Conservation (phyloP, 2,329 filamentous ascomycete species). For the Microascus cirrosus region DNA sequence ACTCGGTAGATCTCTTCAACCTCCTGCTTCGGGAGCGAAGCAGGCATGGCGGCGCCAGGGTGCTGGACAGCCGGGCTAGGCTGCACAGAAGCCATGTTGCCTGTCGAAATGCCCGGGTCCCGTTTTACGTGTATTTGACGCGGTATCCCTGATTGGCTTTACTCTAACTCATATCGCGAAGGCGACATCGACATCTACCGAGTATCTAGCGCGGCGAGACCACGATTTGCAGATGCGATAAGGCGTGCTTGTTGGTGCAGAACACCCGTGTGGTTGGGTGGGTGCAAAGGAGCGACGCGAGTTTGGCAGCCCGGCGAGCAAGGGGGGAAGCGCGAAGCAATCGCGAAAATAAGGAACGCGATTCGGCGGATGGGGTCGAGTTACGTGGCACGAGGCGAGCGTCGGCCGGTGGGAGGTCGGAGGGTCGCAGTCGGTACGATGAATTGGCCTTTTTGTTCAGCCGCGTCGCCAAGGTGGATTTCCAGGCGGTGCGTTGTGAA, state of each 20-base stretch:
- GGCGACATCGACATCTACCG: not conserved
- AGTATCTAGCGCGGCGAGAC: not conserved
- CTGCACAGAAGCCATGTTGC: conserved; percentile 72
- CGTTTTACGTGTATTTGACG: conserved; percentile 10
- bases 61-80: conserved; percentile 57
- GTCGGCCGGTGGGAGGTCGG: not conserved
- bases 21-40: conserved; percentile 63
- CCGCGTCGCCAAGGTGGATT: not conserved
- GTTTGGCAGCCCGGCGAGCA: not conserved
- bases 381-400: not conserved
- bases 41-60: conserved; percentile 49
- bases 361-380: not conserved
- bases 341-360: not conserved
- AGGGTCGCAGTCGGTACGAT: not conserved
- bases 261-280: not conserved
- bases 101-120: conserved; percentile 12
- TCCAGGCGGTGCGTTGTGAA: not conserved
- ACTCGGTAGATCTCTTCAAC: conserved; percentile 65
- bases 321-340: not conserved
- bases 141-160: conserved; percentile 12
- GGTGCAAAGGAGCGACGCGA: not conserved
- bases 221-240: not conserved
- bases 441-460: not conserved
- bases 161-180: conserved; percentile 23
- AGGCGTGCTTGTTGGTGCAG: not conserved